Conservation (phyloP, 2,329 filamentous ascomycete species). For the Ophiostoma ips region DNA sequence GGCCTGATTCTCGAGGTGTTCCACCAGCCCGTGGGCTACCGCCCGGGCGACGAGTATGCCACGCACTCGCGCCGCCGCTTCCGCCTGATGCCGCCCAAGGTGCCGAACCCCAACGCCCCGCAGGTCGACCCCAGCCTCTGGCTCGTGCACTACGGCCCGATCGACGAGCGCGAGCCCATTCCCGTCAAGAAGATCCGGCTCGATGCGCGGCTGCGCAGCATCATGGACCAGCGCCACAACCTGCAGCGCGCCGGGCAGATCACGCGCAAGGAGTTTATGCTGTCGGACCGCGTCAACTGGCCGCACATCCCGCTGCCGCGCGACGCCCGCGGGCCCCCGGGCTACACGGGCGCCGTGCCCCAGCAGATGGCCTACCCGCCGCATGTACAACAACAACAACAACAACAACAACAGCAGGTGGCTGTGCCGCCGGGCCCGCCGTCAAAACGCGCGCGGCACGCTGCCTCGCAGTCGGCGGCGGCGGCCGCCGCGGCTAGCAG, state of each 20-base stretch:
- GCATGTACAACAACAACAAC: too few relatives aligned
- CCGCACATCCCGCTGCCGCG: slow-evolving; percentile 63
- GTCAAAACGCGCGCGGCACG: slow-evolving; percentile 38
- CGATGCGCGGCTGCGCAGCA: slow-evolving; percentile 43
- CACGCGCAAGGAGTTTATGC: slow-evolving; percentile 84
- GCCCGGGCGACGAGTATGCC: slow-evolving; percentile 55
- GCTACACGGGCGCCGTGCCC: slow-evolving; percentile 33
- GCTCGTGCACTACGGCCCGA: slow-evolving; percentile 78
- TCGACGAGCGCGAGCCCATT: slow-evolving; percentile 60
- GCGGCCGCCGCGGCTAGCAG: not conserved
- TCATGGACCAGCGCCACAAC: slow-evolving; percentile 47
- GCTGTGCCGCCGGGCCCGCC: slow-evolving; percentile 29
- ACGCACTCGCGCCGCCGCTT: slow-evolving; percentile 74
- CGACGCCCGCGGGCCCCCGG: slow-evolving; percentile 34
- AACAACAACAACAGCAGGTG: too few relatives aligned
- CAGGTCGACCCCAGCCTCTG: slow-evolving; percentile 71
- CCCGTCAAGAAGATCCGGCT: slow-evolving; percentile 54
- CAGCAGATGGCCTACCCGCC: slow-evolving; percentile 50
- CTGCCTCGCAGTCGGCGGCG: slow-evolving; percentile 11
- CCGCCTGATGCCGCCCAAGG: slow-evolving; percentile 60
- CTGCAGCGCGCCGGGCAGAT: slow-evolving; percentile 67
- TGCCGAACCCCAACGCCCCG: slow-evolving; percentile 51
- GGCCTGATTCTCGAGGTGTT: slow-evolving; percentile 75
- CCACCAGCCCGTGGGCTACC: slow-evolving; percentile 68
- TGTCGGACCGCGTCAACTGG: slow-evolving; percentile 82